Percentiles rank a stretch among this genome's conserved stretches.
Conservation (phyloP, 306 rosid species). For the Pterocarpus macrocarpus region DNA sequence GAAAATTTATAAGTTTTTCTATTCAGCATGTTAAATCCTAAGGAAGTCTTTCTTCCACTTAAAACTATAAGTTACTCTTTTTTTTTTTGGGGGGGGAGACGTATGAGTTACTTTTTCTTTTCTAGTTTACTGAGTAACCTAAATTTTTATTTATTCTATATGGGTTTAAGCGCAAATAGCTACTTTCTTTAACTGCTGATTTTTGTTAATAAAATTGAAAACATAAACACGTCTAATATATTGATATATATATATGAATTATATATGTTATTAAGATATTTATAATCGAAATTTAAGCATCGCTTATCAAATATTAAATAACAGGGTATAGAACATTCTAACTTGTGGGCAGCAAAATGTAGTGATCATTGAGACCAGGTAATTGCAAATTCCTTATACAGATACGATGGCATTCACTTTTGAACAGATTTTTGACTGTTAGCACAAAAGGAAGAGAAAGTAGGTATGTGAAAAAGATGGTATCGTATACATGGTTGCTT, state of each 20-base stretch:
- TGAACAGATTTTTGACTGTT: background rate
- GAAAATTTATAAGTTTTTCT: background rate
- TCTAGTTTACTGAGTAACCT: background rate
- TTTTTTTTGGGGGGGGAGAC: no score
- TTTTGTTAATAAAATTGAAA: background rate
- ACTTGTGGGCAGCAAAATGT: background rate
- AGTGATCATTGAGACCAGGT: background rate
- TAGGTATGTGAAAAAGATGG: background rate
- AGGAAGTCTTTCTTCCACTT: background rate
- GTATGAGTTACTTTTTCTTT: background rate
- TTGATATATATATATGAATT: background rate
- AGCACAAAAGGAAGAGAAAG: conserved; percentile 9
- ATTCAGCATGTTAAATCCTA: background rate
- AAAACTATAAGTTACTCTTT: no score
- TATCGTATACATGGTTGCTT: background rate
- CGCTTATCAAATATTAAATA: background rate
- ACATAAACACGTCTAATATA: background rate
- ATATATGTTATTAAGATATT: background rate
- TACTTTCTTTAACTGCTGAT: background rate
- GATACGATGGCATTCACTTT: conserved; percentile 3
- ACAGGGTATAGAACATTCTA: background rate
- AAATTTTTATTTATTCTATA: no score
- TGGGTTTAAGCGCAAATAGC: background rate
- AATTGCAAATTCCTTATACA: conserved; percentile 10
- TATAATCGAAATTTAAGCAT: background rate